These are phyloP conservation scores for Sordariomycetes sp. DNA, from an alignment of 2,329 filamentous ascomycete species.

Conservation along the genomic window DNA sequence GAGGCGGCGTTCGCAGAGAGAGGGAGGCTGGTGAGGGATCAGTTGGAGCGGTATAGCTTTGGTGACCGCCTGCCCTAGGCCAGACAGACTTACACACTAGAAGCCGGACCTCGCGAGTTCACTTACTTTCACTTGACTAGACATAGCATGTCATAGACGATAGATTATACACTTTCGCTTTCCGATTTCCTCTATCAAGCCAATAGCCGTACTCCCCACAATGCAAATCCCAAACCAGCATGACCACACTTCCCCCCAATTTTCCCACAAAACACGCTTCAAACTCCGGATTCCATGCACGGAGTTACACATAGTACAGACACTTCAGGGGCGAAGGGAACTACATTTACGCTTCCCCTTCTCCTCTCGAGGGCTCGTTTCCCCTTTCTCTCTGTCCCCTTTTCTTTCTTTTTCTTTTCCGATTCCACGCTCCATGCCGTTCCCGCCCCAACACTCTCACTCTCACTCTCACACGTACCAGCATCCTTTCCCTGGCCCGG, in stretches of 20 bases:
- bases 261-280: background rate
- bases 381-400: background rate
- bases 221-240: background rate
- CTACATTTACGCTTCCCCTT: background rate
- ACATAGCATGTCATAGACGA: background rate
- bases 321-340: background rate
- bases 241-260: background rate
- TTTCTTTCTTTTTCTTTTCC: background rate
- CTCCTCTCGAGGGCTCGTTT: background rate
- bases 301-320: background rate
- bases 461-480: no score
- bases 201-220: background rate
- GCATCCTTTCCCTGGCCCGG: background rate
- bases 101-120: no score
- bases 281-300: background rate
- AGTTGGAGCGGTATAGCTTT: conserved; percentile 57
- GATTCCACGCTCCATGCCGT: background rate
- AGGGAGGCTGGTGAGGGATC: conserved; percentile 70
- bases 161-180: background rate
- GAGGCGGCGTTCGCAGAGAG: conserved; percentile 48
- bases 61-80: background rate
- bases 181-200: background rate
- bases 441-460: background rate
- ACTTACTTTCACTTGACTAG: no score
- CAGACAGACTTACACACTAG: no score